phyloP scores from a whole-genome alignment of 352 stramenopile species.

The Pythium sp. region DNA sequence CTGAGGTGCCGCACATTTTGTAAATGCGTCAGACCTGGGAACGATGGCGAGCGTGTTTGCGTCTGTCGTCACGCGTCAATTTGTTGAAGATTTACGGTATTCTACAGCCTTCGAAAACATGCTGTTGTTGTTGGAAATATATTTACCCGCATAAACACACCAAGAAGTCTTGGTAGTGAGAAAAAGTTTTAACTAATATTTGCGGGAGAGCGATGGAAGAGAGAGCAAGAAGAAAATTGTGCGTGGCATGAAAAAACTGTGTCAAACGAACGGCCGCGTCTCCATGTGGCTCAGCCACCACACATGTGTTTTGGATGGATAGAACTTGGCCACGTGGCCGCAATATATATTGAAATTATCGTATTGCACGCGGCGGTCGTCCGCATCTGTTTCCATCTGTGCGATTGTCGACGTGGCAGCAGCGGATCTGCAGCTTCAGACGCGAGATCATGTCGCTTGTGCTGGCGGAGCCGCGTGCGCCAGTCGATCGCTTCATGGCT shows the following conservation, averaged over 20 bases:
- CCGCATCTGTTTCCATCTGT: not conserved
- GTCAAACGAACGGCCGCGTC: not conserved
- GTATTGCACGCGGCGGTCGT: not conserved
- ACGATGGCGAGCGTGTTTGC: not conserved
- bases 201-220: too few species aligned
- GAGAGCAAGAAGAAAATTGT: not conserved
- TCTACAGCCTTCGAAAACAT: not conserved
- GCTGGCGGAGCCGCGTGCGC: not conserved
- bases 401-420: constrained; percentile 1
- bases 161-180: too few species aligned
- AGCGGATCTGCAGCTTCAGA: not conserved
- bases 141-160: not conserved
- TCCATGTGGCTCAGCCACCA: not conserved
- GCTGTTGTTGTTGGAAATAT: not conserved
- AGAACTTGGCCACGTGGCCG: not conserved
- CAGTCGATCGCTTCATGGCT: constrained; percentile 2
- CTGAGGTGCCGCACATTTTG: not conserved
- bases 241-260: not conserved
- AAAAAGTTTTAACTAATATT: too few species aligned
- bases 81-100: constrained; percentile 3
- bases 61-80: not conserved
- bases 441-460: not conserved
- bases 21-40: not conserved
- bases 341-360: not conserved
- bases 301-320: not conserved